Percentiles rank a stretch among this genome's conserved stretches.
These are phyloP conservation scores for Phytophthora ramorum DNA, from an alignment of 352 stramenopile genomes.

Conservation along the genomic window DNA sequence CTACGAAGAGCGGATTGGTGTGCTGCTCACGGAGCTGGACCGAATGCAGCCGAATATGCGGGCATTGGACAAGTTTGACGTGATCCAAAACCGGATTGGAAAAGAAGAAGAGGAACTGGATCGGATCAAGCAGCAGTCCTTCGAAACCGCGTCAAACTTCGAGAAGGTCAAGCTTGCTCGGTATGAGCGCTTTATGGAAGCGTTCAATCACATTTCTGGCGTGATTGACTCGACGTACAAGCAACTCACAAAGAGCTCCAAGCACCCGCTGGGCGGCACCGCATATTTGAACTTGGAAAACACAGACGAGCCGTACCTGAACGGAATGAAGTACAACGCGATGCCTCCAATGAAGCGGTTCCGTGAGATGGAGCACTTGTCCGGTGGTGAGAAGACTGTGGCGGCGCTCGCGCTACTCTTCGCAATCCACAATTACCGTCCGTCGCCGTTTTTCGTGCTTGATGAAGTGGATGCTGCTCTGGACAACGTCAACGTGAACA, in stretches of 20 bases:
- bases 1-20: slow-evolving; percentile 73
- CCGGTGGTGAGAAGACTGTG: slow-evolving; percentile 99
- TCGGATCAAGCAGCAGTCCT: slow-evolving; percentile 67
- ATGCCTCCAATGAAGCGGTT: slow-evolving; percentile 99
- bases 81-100: slow-evolving; percentile 81
- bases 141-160: slow-evolving; percentile 72
- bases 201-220: slow-evolving; percentile 94
- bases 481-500: slow-evolving; percentile 99
- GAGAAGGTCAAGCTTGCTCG: slow-evolving; percentile 77
- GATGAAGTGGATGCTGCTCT: slow-evolving; percentile 99
- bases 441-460: slow-evolving; percentile 99
- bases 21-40: slow-evolving; percentile 88
- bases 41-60: slow-evolving; percentile 98
- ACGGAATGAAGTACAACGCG: slow-evolving; percentile 99
- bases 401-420: slow-evolving; percentile 99
- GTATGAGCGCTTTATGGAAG: slow-evolving; percentile 91
- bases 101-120: slow-evolving; percentile 86
- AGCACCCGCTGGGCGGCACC: slow-evolving; percentile 94
- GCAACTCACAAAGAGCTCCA: slow-evolving; percentile 98
- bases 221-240: slow-evolving; percentile 97
- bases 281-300: slow-evolving; percentile 89
- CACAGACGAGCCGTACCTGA: slow-evolving; percentile 96
- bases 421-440: slow-evolving; percentile 97
- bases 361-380: slow-evolving; percentile 98
- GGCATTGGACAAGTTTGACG: slow-evolving; percentile 87